These are phyloP conservation scores for Cetraspora pellucida DNA, from an alignment of 192 early-diverging fungal genomes.

Conservation along the genomic window DNA sequence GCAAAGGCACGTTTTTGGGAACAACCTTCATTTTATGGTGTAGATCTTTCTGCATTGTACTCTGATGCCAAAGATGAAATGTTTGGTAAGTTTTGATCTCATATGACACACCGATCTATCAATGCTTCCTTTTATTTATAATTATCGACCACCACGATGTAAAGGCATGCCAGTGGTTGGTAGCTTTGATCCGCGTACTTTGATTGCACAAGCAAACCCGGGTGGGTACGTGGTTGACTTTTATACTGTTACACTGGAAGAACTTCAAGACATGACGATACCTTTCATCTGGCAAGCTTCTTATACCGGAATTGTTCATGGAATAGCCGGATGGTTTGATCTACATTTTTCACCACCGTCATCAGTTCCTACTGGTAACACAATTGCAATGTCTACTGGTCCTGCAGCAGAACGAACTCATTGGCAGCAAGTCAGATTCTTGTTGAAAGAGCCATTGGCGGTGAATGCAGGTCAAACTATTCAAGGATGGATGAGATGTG, in stretches of 20 bases:
- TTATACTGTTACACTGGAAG: slow-evolving; percentile 71
- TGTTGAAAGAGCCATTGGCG: slow-evolving; percentile 91
- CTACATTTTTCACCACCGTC: slow-evolving; percentile 72
- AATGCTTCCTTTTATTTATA: slow-evolving; percentile 23
- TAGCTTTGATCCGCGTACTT: slow-evolving; percentile 80
- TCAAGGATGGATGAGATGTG: slow-evolving; percentile 82
- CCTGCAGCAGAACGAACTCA: slow-evolving; percentile 89
- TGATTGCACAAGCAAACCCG: slow-evolving; percentile 68
- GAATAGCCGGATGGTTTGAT: slow-evolving; percentile 98
- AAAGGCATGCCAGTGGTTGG: slow-evolving; percentile 88
- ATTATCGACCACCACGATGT: slow-evolving; percentile 27
- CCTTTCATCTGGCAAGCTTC: slow-evolving; percentile 78
- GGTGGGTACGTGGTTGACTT: slow-evolving; percentile 78
- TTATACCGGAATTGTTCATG: slow-evolving; percentile 92
- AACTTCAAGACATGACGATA: slow-evolving; percentile 82
- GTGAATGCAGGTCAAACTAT: slow-evolving; percentile 89
- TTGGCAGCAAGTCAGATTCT: slow-evolving; percentile 96
- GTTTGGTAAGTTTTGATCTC: slow-evolving; percentile 58
- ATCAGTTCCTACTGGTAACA: slow-evolving; percentile 50
- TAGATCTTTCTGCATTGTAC: slow-evolving; percentile 87
- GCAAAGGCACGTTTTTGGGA: slow-evolving; percentile 88
- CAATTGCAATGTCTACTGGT: slow-evolving; percentile 80
- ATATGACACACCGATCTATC: background rate
- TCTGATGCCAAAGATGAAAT: slow-evolving; percentile 86
- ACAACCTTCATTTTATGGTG: slow-evolving; percentile 85